phyloP scores from a whole-genome alignment of 495 filamentous ascomycete species.

The Penicillium egyptiacum region DNA sequence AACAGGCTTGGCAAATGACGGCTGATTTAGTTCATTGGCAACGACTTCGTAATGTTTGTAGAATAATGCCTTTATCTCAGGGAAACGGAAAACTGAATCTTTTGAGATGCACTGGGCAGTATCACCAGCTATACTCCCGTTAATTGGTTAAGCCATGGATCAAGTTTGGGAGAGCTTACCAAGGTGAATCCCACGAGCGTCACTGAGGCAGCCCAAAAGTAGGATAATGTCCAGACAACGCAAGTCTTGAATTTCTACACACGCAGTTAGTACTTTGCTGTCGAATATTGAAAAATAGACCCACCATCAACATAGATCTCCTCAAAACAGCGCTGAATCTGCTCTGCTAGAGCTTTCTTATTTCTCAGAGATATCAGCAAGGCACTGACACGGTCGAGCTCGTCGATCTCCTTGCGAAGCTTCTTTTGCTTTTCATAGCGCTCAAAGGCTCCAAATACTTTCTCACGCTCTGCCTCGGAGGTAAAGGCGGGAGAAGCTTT shows the following conservation, averaged over 20 bases:
- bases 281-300: neutral
- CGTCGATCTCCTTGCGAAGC: constrained; percentile 32
- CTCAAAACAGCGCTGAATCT: constrained; percentile 33
- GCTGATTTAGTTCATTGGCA: constrained; percentile 15
- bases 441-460: constrained; percentile 37
- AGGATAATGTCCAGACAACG: constrained; percentile 39
- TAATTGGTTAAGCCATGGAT: neutral
- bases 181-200: constrained; percentile 40
- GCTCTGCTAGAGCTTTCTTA: constrained; percentile 13
- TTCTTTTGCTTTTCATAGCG: constrained; percentile 38
- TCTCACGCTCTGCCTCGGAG: constrained; percentile 21
- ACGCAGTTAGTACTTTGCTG: constrained; percentile 6
- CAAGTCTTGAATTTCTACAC: constrained; percentile 44
- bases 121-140: constrained; percentile 35
- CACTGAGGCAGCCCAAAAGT: constrained; percentile 34
- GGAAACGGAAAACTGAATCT: constrained; percentile 45
- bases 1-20: constrained; percentile 24
- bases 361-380: constrained; percentile 21
- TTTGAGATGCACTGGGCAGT: constrained; percentile 49
- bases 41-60: constrained; percentile 30
- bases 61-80: constrained; percentile 42
- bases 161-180: constrained; percentile 16
- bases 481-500: constrained; percentile 34
- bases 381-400: constrained; percentile 34
- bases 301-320: constrained; percentile 47